phyloP scores from a whole-genome alignment of 2,329 filamentous ascomycete genomes.

The Alternaria panax region DNA sequence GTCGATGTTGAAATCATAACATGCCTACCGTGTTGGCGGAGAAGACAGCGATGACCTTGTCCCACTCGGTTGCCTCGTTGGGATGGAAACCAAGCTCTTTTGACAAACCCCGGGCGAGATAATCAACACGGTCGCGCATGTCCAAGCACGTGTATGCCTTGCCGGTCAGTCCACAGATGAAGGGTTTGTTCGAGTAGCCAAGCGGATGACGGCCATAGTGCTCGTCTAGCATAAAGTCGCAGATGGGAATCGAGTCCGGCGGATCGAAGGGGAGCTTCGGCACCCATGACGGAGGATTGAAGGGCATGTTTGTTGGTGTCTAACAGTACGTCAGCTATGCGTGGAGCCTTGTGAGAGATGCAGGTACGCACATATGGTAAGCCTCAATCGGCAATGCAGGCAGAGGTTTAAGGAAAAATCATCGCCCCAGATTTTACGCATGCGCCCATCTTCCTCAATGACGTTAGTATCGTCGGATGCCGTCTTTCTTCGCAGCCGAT shows the following conservation, averaged over 20 bases:
- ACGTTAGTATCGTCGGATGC: slow-evolving; percentile 11
- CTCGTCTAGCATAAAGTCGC: slow-evolving; percentile 79
- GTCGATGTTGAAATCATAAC: not conserved
- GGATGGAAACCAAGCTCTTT: slow-evolving; percentile 76
- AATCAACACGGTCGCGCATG: slow-evolving; percentile 70
- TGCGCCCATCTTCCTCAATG: slow-evolving; percentile 1
- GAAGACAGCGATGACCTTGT: slow-evolving; percentile 79
- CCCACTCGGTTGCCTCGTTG: slow-evolving; percentile 77
- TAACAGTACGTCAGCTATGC: slow-evolving; percentile 1
- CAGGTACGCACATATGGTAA: slow-evolving; percentile 3
- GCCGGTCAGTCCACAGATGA: slow-evolving; percentile 78
- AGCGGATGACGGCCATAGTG: slow-evolving; percentile 71
- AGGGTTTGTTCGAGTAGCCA: slow-evolving; percentile 71
- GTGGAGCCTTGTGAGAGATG: not conserved
- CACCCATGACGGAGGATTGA: slow-evolving; percentile 68
- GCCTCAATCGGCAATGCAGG: slow-evolving; percentile 2
- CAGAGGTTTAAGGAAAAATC: not conserved
- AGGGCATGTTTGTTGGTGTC: slow-evolving; percentile 53
- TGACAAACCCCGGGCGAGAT: slow-evolving; percentile 71
- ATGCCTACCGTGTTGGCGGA: slow-evolving; percentile 76
- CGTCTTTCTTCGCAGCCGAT: not conserved
- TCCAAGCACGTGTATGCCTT: slow-evolving; percentile 70
- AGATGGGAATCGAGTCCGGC: slow-evolving; percentile 76
- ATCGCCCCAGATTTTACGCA: slow-evolving; percentile 2
- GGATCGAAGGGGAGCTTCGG: slow-evolving; percentile 68